Evolutionary conservation across 352 stramenopile genomes (phyloP).

Genomic region (Pythium aristosporum): DNA sequence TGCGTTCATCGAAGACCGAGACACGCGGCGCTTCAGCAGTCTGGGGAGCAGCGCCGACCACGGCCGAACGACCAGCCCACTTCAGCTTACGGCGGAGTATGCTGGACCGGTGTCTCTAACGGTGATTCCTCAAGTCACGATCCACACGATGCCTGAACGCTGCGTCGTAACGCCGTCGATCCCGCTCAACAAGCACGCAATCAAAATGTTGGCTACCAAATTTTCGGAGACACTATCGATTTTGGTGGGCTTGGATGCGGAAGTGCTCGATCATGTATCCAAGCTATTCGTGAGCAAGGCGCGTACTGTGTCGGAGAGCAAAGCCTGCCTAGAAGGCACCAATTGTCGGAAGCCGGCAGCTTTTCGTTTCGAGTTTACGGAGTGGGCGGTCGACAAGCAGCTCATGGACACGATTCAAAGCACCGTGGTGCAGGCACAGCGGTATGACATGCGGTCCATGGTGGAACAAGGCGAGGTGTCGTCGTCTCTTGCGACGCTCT

Average conservation of each 20-base stretch:
- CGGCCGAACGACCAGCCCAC: conserved; percentile 36
- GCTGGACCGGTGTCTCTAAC: conserved; percentile 49
- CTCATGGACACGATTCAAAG: conserved; percentile 65
- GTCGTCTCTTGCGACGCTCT: conserved; percentile 30
- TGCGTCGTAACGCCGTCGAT: conserved; percentile 66
- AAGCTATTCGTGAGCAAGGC: conserved; percentile 78
- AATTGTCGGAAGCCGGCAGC: conserved; percentile 63
- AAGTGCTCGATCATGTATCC: conserved; percentile 72
- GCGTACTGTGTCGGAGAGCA: conserved; percentile 66
- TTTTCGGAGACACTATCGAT: conserved; percentile 85
- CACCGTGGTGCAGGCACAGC: conserved; percentile 61
- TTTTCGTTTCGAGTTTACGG: conserved; percentile 82
- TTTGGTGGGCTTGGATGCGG: conserved; percentile 69
- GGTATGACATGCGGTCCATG: conserved; percentile 78
- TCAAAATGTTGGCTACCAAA: conserved; percentile 71
- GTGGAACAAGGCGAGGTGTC: conserved; percentile 41
- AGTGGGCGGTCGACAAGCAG: conserved; percentile 76
- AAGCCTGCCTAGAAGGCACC: conserved; percentile 64
- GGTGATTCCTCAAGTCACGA: conserved; percentile 51
- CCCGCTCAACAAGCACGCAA: conserved; percentile 54
- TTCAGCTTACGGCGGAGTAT: conserved; percentile 47
- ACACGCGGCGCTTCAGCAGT: conserved; percentile 61
- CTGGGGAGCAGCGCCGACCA: conserved; percentile 52
- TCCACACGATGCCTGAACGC: conserved; percentile 37
- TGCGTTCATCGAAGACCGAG: conserved; percentile 76